These are phyloP conservation scores for Epichloe sibirici DNA, from an alignment of 2,329 filamentous ascomycete species.

Conservation along the genomic window DNA sequence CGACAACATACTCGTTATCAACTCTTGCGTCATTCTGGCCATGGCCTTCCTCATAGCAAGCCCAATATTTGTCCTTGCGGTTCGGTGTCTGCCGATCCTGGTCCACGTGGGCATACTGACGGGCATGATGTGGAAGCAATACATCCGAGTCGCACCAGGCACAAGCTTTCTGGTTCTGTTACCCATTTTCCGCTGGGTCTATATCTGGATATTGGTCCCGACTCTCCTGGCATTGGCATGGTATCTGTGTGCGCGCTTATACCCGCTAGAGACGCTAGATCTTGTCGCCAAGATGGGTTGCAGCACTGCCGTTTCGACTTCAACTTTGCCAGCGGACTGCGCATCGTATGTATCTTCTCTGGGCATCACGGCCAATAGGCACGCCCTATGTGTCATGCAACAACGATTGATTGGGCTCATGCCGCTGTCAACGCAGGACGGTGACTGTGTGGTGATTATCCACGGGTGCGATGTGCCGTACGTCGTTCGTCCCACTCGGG, in stretches of 20 bases:
- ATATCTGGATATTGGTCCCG: constrained; percentile 1
- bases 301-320: background rate
- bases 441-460: constrained; percentile 6
- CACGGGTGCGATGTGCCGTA: constrained; percentile 8
- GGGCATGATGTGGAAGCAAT: background rate
- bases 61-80: background rate
- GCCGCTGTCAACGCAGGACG: constrained; percentile 2
- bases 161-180: constrained; percentile 1
- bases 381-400: constrained; percentile 4
- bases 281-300: constrained; percentile 1
- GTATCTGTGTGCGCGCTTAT: background rate
- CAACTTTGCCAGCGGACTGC: constrained; percentile 2
- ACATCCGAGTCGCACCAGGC: background rate
- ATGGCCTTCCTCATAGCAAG: background rate
- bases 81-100: constrained; percentile 4
- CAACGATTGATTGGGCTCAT: constrained; percentile 4
- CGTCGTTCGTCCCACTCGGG: constrained; percentile 2
- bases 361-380: background rate
- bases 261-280: background rate
- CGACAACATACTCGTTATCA: background rate
- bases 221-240: background rate
- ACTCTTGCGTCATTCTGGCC: background rate
- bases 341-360: constrained; percentile 1
- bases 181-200: constrained; percentile 5
- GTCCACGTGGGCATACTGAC: background rate